Evolutionary conservation across 2,329 filamentous ascomycete genomes (phyloP).

Genomic region (Calonectria hongkongensis): DNA sequence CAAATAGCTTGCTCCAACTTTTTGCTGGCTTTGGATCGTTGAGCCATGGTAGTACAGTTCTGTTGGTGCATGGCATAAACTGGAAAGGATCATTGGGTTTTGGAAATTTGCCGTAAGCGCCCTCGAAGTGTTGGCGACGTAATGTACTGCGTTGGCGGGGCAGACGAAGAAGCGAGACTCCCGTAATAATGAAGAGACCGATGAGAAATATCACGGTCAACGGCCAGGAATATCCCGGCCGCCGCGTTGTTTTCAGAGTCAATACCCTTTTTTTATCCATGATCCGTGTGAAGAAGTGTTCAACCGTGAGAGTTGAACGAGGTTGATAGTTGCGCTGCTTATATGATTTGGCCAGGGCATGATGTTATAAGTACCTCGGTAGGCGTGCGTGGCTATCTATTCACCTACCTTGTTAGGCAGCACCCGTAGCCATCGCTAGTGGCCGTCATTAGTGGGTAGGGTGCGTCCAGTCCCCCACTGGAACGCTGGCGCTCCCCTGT

Average conservation of each 20-base stretch:
- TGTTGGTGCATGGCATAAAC: conserved; percentile 68
- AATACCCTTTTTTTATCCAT: conserved; percentile 14
- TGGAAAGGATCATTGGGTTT: conserved; percentile 65
- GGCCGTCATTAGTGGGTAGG: neutral
- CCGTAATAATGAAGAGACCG: conserved; percentile 19
- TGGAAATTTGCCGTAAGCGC: conserved; percentile 59
- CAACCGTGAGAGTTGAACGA: neutral
- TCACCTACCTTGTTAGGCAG: neutral
- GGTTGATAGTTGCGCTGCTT: neutral
- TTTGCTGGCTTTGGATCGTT: conserved; percentile 60
- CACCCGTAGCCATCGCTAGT: neutral
- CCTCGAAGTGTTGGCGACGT: conserved; percentile 14
- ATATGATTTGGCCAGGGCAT: neutral
- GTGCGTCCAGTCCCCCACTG: conserved; percentile 10
- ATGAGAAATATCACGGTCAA: conserved; percentile 7
- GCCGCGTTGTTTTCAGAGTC: neutral
- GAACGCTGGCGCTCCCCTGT: conserved; percentile 3
- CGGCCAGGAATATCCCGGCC: conserved; percentile 11
- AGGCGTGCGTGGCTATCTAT: neutral
- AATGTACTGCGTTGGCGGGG: neutral
- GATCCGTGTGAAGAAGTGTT: neutral
- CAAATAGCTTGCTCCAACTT: conserved; percentile 65
- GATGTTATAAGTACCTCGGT: conserved; percentile 5
- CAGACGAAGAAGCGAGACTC: neutral
- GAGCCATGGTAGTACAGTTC: conserved; percentile 63